Percentiles rank a stretch among this genome's conserved stretches.
These are phyloP conservation scores for Plasmopara halstedii DNA, from an alignment of 352 stramenopile species.

Conservation along the genomic window DNA sequence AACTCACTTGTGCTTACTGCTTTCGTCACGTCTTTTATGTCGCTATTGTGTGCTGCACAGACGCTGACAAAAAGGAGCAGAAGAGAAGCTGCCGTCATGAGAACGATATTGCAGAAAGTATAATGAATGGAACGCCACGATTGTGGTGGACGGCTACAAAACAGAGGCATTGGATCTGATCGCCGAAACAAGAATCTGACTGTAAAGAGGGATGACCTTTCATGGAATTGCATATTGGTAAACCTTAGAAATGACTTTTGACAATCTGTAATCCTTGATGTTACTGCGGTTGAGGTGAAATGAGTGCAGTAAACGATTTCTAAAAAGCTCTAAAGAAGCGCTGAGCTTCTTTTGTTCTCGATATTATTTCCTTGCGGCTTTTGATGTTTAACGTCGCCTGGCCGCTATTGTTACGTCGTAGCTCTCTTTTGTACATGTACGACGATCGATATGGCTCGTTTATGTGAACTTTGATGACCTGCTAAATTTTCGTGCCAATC, in stretches of 20 bases:
- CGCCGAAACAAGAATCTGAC: neutral
- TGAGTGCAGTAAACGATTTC: too few relatives aligned
- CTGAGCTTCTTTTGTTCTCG: too few relatives aligned
- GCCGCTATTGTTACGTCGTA: neutral
- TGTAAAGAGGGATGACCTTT: too few relatives aligned
- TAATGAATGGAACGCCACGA: slow-evolving; percentile 5
- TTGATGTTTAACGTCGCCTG: neutral
- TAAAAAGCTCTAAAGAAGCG: too few relatives aligned
- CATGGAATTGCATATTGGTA: too few relatives aligned
- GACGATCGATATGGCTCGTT: neutral
- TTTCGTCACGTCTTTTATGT: neutral
- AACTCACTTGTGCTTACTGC: neutral
- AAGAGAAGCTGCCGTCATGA: slow-evolving; percentile 12
- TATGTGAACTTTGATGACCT: too few relatives aligned
- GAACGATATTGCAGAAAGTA: slow-evolving; percentile 7
- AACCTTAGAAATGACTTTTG: too few relatives aligned
- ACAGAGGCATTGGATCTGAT: neutral
- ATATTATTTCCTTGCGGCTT: too few relatives aligned
- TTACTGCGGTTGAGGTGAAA: too few relatives aligned
- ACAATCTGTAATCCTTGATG: too few relatives aligned
- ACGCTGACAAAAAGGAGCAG: slow-evolving; percentile 10
- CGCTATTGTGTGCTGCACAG: slow-evolving; percentile 3
- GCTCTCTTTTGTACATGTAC: too few relatives aligned
- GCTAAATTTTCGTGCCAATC: too few relatives aligned
- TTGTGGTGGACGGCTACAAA: neutral